Evolutionary conservation across 2,329 filamentous ascomycete species (phyloP).

Genomic region (Grosmannia serpens): DNA sequence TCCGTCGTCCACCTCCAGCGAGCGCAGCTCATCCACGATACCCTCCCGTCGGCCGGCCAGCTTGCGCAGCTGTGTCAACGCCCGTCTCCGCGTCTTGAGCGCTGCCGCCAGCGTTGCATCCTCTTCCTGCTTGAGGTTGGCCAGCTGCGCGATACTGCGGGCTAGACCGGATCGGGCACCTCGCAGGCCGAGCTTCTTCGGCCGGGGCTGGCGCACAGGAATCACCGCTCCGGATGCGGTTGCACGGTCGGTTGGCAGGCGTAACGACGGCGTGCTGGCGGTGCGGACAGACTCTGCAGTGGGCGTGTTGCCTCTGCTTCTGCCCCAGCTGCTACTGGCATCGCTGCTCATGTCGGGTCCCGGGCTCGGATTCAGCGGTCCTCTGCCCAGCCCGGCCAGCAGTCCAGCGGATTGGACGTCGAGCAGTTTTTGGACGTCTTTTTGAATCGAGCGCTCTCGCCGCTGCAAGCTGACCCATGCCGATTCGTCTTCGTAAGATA

Average conservation of each 20-base stretch:
- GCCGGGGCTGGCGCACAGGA: slow-evolving; percentile 48
- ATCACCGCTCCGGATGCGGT: slow-evolving; percentile 37
- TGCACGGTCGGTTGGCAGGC: slow-evolving; percentile 11
- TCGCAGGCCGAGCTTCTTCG: slow-evolving; percentile 43
- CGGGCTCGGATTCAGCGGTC: slow-evolving; percentile 9
- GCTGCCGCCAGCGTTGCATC: slow-evolving; percentile 47
- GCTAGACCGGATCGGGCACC: slow-evolving; percentile 55
- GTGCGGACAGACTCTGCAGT: slow-evolving; percentile 14
- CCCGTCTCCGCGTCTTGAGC: slow-evolving; percentile 42
- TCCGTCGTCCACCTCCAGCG: slow-evolving; percentile 42
- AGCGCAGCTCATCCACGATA: slow-evolving; percentile 38
- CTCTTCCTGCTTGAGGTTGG: slow-evolving; percentile 57
- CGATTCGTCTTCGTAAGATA: slow-evolving; percentile 26
- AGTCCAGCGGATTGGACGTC: slow-evolving; percentile 37
- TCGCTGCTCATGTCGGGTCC: slow-evolving; percentile 21
- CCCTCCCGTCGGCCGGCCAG: slow-evolving; percentile 38
- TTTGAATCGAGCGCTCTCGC: slow-evolving; percentile 32
- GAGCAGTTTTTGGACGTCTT: slow-evolving; percentile 35
- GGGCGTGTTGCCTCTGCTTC: slow-evolving; percentile 24
- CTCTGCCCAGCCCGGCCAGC: slow-evolving; percentile 23
- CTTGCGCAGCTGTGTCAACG: slow-evolving; percentile 44
- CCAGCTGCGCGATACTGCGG: slow-evolving; percentile 51
- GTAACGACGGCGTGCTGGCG: slow-evolving; percentile 18
- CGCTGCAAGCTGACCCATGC: slow-evolving; percentile 35
- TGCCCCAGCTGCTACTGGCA: slow-evolving; percentile 15